These are phyloP conservation scores for Barnettozyma hawaiiensis DNA, from an alignment of 1,139 yeast genomes.

Conservation along the genomic window DNA sequence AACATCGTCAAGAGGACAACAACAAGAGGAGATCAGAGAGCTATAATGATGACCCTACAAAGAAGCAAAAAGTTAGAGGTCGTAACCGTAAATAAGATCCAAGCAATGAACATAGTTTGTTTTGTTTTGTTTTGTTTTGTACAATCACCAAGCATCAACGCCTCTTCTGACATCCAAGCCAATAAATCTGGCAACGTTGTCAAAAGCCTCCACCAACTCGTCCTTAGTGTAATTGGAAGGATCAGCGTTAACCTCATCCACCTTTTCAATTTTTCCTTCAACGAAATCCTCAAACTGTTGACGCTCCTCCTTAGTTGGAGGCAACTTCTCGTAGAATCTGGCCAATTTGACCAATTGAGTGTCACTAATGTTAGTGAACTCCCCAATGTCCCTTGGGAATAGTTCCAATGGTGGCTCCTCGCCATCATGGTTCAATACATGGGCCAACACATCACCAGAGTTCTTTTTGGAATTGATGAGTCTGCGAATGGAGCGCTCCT, in stretches of 20 bases:
- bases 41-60: slow-evolving; percentile 4
- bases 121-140: background rate
- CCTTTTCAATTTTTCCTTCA: slow-evolving; percentile 38
- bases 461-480: slow-evolving; percentile 43
- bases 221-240: slow-evolving; percentile 36
- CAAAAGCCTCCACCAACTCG: slow-evolving; percentile 47
- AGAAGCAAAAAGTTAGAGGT: slow-evolving; percentile 30
- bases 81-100: slow-evolving; percentile 27
- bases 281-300: slow-evolving; percentile 42
- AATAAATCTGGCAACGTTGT: slow-evolving; percentile 61
- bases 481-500: slow-evolving; percentile 60
- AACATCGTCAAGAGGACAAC: too few relatives aligned
- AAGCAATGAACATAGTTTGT: too few relatives aligned
- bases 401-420: slow-evolving; percentile 48
- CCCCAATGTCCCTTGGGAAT: slow-evolving; percentile 58
- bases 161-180: slow-evolving; percentile 57
- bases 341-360: slow-evolving; percentile 47
- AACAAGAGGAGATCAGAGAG: slow-evolving; percentile 8
- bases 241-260: slow-evolving; percentile 29
- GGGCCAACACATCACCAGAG: slow-evolving; percentile 40
- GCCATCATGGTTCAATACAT: slow-evolving; percentile 69
- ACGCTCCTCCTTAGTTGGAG: slow-evolving; percentile 45
- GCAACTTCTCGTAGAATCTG: slow-evolving; percentile 63
- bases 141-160: slow-evolving; percentile 41
- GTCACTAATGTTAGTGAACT: slow-evolving; percentile 44